phyloP scores from a whole-genome alignment of 257 asterid species.

The Catharanthus roseus region DNA sequence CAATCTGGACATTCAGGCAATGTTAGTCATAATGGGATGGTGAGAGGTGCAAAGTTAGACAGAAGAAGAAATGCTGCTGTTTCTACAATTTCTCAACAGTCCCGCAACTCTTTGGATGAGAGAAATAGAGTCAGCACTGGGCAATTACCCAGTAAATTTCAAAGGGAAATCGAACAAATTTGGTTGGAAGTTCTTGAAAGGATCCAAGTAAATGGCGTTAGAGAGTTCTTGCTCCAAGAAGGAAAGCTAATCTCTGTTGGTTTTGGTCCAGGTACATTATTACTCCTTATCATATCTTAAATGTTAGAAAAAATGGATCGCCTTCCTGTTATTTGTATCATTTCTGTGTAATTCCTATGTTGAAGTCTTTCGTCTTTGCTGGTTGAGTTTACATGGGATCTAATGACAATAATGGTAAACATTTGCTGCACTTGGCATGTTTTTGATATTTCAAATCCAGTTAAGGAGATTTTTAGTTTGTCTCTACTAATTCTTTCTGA shows the following conservation, averaged over 20 bases:
- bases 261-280: slow-evolving; percentile 74
- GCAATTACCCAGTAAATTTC: slow-evolving; percentile 28
- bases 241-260: slow-evolving; percentile 76
- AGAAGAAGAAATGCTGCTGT: slow-evolving; percentile 27
- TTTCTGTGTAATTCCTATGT: background rate
- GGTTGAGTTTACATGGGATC: background rate
- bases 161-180: slow-evolving; percentile 49
- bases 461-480: background rate
- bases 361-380: background rate
- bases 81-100: slow-evolving; percentile 32
- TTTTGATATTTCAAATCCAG: background rate
- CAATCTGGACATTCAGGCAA: slow-evolving; percentile 43
- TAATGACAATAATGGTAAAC: background rate
- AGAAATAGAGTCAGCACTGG: slow-evolving; percentile 26
- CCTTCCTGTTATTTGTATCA: background rate
- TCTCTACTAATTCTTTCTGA: background rate
- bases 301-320: background rate
- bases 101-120: slow-evolving; percentile 21
- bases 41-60: slow-evolving; percentile 25
- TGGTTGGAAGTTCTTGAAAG: slow-evolving; percentile 79
- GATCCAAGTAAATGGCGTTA: slow-evolving; percentile 51
- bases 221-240: slow-evolving; percentile 73
- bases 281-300: background rate
- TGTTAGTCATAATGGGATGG: slow-evolving; percentile 27
- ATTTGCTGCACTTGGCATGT: no score